Conservation (phyloP, 148 eudicot genomes). For the Rhododendron williamsianum region DNA sequence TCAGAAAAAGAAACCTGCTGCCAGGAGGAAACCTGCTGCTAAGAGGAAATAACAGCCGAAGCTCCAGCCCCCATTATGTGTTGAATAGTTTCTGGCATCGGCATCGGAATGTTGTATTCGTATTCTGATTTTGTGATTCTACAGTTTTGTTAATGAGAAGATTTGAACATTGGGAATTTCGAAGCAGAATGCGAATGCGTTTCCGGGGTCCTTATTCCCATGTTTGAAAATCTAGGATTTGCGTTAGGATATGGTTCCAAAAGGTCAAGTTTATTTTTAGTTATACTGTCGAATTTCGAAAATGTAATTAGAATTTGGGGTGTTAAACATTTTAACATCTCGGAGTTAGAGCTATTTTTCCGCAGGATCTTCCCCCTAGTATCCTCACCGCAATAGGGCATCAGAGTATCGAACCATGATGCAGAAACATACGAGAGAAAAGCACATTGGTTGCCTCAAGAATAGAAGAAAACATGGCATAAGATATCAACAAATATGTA, state of each 20-base stretch:
- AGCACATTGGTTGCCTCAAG: background rate
- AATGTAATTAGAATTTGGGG: background rate
- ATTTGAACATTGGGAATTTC: background rate
- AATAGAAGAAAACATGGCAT: background rate
- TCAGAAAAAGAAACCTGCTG: conserved; percentile 32
- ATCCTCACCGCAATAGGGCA: background rate
- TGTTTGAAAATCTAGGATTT: background rate
- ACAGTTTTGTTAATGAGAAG: background rate
- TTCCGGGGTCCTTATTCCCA: background rate
- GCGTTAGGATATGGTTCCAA: too few relatives aligned
- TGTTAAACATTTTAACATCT: background rate
- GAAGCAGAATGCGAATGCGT: background rate
- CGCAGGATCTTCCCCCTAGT: background rate
- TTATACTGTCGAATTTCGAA: background rate
- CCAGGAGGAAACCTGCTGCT: conserved; percentile 2
- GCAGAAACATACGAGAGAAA: background rate
- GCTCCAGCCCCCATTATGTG: background rate
- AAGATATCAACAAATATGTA: too few relatives aligned
- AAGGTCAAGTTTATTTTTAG: background rate
- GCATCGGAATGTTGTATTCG: background rate
- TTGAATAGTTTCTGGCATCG: background rate
- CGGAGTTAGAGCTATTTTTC: background rate
- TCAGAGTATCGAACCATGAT: background rate
- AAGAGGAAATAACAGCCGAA: conserved; percentile 2
- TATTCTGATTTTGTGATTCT: background rate